These are phyloP conservation scores for Salix caprea DNA, from an alignment of 345 rosid species.

Conservation along the genomic window DNA sequence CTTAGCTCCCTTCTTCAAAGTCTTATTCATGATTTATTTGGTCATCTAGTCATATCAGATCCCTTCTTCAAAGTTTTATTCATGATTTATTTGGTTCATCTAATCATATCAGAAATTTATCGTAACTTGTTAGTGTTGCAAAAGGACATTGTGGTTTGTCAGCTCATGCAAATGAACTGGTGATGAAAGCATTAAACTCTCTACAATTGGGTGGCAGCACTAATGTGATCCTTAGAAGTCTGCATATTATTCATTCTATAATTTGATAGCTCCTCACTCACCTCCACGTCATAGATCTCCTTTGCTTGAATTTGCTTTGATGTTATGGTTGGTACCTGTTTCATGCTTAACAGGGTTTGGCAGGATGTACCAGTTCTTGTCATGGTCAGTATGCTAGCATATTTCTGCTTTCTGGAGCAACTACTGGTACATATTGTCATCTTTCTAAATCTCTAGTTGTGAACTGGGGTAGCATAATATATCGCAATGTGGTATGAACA, in stretches of 20 bases:
- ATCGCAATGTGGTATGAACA: background rate
- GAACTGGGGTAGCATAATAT: background rate
- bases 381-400: slow-evolving; percentile 65
- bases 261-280: background rate
- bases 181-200: background rate
- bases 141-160: background rate
- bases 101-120: no score
- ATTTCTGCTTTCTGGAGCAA: slow-evolving; percentile 66
- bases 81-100: background rate
- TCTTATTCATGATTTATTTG: background rate
- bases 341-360: slow-evolving; percentile 39
- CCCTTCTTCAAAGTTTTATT: background rate
- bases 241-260: background rate
- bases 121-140: background rate
- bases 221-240: background rate
- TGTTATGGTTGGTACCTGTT: slow-evolving; percentile 1
- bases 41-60: no score
- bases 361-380: slow-evolving; percentile 55
- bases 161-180: background rate
- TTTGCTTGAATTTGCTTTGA: background rate
- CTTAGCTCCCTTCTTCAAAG: background rate
- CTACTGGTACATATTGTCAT: slow-evolving; percentile 32
- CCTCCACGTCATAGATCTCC: background rate
- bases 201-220: background rate
- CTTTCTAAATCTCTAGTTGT: background rate